These are phyloP conservation scores for Termitomyces sp. DNA, from an alignment of 768 basidiomycete genomes.

Conservation along the genomic window DNA sequence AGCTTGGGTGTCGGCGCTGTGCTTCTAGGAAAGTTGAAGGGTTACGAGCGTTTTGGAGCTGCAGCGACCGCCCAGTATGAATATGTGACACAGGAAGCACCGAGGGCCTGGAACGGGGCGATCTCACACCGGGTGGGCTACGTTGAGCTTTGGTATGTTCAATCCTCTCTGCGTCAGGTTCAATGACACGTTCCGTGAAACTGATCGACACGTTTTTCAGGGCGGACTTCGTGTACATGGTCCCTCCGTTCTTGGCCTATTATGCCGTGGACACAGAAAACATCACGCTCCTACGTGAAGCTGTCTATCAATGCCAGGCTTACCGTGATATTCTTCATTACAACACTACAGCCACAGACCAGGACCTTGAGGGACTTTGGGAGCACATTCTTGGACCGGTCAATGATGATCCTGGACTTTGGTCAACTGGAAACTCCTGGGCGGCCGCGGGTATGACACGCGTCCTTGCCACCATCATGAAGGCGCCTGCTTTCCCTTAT, in stretches of 20 bases:
- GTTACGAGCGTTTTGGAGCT: slow-evolving; percentile 11
- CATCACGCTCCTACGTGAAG: slow-evolving; percentile 28
- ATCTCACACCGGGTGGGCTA: slow-evolving; percentile 43
- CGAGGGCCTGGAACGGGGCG: slow-evolving; percentile 35
- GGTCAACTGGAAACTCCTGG: slow-evolving; percentile 65
- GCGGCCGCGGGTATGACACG: slow-evolving; percentile 65
- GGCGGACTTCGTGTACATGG: slow-evolving; percentile 57
- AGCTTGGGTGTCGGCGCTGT: slow-evolving; percentile 32
- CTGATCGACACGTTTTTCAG: slow-evolving; percentile 16
- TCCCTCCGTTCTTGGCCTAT: slow-evolving; percentile 52
- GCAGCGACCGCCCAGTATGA: slow-evolving; percentile 35
- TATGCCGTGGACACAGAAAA: slow-evolving; percentile 34
- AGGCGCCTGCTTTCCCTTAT: slow-evolving; percentile 19
- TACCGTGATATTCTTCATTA: slow-evolving; percentile 40
- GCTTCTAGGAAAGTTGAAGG: slow-evolving; percentile 30
- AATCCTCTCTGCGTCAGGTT: background rate
- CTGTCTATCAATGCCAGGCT: slow-evolving; percentile 41
- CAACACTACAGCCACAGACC: slow-evolving; percentile 13
- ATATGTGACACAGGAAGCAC: slow-evolving; percentile 36
- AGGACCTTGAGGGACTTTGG: slow-evolving; percentile 14
- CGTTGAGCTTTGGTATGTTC: background rate
- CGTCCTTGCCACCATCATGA: slow-evolving; percentile 45
- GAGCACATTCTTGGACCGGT: slow-evolving; percentile 33
- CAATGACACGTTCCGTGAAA: background rate
- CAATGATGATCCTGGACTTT: slow-evolving; percentile 32